These are phyloP conservation scores for Funneliformis geosporum DNA, from an alignment of 192 early-diverging fungal species.

Conservation along the genomic window DNA sequence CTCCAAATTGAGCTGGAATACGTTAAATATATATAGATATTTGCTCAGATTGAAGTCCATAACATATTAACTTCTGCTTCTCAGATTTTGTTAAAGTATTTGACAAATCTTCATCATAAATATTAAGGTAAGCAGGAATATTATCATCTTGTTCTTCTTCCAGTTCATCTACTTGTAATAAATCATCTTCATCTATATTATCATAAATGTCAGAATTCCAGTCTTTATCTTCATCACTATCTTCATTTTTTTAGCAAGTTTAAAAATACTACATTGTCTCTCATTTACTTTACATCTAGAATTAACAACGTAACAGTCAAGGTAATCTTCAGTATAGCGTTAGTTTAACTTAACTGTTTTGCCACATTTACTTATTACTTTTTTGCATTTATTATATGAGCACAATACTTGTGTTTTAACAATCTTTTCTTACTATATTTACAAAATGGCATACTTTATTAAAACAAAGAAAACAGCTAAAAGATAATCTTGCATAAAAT, in stretches of 20 bases:
- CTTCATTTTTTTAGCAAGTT: not conserved
- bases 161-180: not conserved
- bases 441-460: too few species aligned
- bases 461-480: too few species aligned
- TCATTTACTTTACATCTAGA: not conserved
- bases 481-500: too few species aligned
- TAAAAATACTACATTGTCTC: not conserved
- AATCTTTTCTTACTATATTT: not conserved
- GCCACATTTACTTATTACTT: not conserved
- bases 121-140: too few species aligned
- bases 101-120: not conserved
- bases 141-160: not conserved
- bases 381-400: not conserved
- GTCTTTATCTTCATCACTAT: not conserved
- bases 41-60: not conserved
- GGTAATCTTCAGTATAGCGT: not conserved
- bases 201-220: not conserved
- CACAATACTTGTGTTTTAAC: not conserved
- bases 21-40: not conserved
- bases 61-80: not conserved
- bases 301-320: not conserved
- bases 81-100: not conserved
- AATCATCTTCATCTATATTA: not conserved
- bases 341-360: not conserved
- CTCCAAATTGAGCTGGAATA: not conserved